phyloP scores from a whole-genome alignment of 768 basidiomycete species.

The Pulveroboletus sp. region DNA sequence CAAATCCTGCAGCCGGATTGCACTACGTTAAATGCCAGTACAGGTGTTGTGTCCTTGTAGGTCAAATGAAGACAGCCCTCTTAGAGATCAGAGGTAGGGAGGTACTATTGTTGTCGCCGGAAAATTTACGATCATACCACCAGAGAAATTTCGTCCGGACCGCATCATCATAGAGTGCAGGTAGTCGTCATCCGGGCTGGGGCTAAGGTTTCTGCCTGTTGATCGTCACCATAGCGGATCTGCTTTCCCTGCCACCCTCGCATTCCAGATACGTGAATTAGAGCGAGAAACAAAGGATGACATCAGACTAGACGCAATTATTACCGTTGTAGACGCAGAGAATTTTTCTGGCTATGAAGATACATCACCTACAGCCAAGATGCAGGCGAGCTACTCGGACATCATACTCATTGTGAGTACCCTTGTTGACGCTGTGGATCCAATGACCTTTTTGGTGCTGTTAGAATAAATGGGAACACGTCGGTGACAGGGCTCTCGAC shows the following conservation, averaged over 20 bases:
- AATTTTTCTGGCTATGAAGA: constrained; percentile 95
- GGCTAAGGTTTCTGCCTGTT: neutral
- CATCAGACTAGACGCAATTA: constrained; percentile 83
- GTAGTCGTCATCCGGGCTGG: constrained; percentile 39
- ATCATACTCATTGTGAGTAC: constrained; percentile 74
- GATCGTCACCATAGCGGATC: constrained; percentile 59
- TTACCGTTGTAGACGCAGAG: constrained; percentile 89
- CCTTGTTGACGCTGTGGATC: neutral
- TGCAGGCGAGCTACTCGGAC: constrained; percentile 96
- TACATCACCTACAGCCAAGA: constrained; percentile 84
- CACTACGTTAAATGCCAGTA: neutral
- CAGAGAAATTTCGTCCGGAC: constrained; percentile 83
- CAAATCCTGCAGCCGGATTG: neutral
- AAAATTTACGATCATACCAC: neutral
- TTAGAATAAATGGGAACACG: constrained; percentile 89
- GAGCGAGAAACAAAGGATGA: constrained; percentile 74
- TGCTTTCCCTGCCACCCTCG: constrained; percentile 93
- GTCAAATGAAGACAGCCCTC: constrained; percentile 89
- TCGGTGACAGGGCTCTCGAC: constrained; percentile 77
- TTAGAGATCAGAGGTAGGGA: constrained; percentile 79
- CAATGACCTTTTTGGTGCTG: constrained; percentile 3
- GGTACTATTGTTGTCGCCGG: neutral
- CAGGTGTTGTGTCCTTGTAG: constrained; percentile 93
- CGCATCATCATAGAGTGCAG: constrained; percentile 95
- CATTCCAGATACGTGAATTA: constrained; percentile 90